A percentile compares a stretch with the other conserved stretches of the same genome.
These are phyloP conservation scores for Phytophthora brassicae DNA, from an alignment of 352 stramenopile genomes.

Conservation along the genomic window DNA sequence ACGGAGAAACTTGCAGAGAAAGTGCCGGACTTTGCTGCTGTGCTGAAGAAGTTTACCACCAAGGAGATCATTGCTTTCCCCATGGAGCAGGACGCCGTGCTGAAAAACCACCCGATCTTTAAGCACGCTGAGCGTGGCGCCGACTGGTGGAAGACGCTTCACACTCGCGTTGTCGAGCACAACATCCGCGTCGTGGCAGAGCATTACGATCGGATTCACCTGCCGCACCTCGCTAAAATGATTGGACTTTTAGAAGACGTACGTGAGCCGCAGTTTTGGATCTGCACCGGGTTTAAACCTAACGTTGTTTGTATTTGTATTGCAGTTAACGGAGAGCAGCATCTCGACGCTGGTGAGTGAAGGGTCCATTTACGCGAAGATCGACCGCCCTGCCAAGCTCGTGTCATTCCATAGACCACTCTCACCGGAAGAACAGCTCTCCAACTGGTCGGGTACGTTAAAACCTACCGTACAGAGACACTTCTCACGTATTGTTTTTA, in stretches of 20 bases:
- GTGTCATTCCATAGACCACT: conserved; percentile 92
- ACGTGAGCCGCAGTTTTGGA: too few species aligned
- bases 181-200: conserved; percentile 95
- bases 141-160: conserved; percentile 90
- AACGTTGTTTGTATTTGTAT: conserved; percentile 9
- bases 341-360: conserved; percentile 92
- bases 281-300: too few species aligned
- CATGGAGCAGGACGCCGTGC: conserved; percentile 79
- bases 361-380: conserved; percentile 95
- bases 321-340: conserved; percentile 68
- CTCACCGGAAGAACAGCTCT: conserved; percentile 93
- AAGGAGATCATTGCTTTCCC: conserved; percentile 97
- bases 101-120: conserved; percentile 90
- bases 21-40: conserved; percentile 53
- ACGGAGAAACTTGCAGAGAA: conserved; percentile 68
- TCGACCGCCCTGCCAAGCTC: conserved; percentile 97
- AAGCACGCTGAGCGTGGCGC: conserved; percentile 59
- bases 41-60: conserved; percentile 92
- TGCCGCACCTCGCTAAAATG: conserved; percentile 92
- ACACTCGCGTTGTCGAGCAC: conserved; percentile 95
- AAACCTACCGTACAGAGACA: too few species aligned
- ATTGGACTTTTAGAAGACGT: conserved; percentile 91
- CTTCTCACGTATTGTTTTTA: background rate
- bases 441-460: conserved; percentile 93
- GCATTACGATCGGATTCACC: conserved; percentile 96